Conservation (phyloP, 768 basidiomycete genomes). For the Boletus sp. region DNA sequence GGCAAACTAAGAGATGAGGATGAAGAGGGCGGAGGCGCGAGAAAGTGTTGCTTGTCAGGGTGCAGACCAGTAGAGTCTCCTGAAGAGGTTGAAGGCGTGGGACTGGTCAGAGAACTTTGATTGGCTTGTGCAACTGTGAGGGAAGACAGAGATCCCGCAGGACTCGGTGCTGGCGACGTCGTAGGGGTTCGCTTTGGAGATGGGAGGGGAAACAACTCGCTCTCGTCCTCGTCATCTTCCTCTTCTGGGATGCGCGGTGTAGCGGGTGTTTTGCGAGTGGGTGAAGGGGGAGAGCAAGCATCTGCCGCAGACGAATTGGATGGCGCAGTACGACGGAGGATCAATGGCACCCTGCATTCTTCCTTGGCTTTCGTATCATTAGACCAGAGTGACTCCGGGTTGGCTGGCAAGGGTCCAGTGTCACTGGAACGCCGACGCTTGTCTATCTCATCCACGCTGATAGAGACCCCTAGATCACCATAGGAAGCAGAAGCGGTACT, state of each 20-base stretch:
- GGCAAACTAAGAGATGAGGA: constrained; percentile 29
- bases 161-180: constrained; percentile 37
- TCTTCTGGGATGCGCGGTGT: constrained; percentile 34
- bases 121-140: constrained; percentile 8
- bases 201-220: constrained; percentile 56
- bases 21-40: constrained; percentile 20
- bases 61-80: constrained; percentile 4
- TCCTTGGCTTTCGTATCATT: not conserved
- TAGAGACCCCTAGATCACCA: constrained; percentile 28
- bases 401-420: not conserved
- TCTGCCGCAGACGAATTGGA: not conserved
- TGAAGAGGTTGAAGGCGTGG: constrained; percentile 18
- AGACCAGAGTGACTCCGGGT: not conserved
- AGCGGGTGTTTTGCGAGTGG: constrained; percentile 7
- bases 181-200: constrained; percentile 54
- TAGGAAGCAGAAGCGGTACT: constrained; percentile 30
- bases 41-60: constrained; percentile 6
- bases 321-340: not conserved
- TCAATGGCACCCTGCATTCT: not conserved
- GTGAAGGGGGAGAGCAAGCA: constrained; percentile 7
- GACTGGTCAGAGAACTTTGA: constrained; percentile 2
- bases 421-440: constrained; percentile 51
- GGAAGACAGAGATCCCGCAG: constrained; percentile 29
- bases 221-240: constrained; percentile 49
- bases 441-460: constrained; percentile 65